Percentiles rank a stretch among this genome's conserved stretches.
Evolutionary conservation across 1,284 basidiomycete species (phyloP).

Genomic region (Irpex lacteus): DNA sequence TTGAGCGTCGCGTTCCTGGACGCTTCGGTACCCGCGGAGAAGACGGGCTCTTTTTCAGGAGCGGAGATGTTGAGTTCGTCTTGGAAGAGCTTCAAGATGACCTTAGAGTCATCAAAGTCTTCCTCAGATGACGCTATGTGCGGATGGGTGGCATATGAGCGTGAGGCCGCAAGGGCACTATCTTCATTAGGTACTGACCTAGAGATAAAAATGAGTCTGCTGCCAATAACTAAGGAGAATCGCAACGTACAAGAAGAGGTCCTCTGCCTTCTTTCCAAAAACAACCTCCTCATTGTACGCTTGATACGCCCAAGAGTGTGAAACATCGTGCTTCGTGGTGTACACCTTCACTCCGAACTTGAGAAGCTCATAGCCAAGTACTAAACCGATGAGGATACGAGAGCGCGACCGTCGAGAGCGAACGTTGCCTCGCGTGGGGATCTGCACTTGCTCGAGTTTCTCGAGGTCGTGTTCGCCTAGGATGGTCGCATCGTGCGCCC

Average conservation of each 20-base stretch:
- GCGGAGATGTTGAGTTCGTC: conserved; percentile 52
- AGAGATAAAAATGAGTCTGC: not conserved
- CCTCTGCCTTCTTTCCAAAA: conserved; percentile 16
- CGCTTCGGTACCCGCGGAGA: conserved; percentile 57
- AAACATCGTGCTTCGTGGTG: not conserved
- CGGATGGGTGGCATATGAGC: conserved; percentile 61
- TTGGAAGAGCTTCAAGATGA: conserved; percentile 62
- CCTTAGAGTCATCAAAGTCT: conserved; percentile 65
- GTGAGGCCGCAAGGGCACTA: conserved; percentile 56
- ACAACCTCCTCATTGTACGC: not conserved
- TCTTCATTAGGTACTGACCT: conserved; percentile 57
- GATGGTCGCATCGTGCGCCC: not conserved
- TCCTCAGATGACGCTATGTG: conserved; percentile 69
- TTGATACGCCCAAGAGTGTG: not conserved
- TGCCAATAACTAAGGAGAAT: not conserved
- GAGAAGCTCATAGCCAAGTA: no score
- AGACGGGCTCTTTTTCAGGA: conserved; percentile 50
- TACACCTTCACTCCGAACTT: no score
- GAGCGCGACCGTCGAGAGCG: no score
- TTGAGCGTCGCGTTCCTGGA: conserved; percentile 64
- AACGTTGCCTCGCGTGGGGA: no score
- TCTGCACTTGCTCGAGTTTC: no score
- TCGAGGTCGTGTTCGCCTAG: no score
- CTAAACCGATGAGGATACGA: no score
- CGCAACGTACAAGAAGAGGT: conserved; percentile 27